These are phyloP conservation scores for Massospora cicadina DNA, from an alignment of 371 early-diverging fungal genomes.

Conservation along the genomic window DNA sequence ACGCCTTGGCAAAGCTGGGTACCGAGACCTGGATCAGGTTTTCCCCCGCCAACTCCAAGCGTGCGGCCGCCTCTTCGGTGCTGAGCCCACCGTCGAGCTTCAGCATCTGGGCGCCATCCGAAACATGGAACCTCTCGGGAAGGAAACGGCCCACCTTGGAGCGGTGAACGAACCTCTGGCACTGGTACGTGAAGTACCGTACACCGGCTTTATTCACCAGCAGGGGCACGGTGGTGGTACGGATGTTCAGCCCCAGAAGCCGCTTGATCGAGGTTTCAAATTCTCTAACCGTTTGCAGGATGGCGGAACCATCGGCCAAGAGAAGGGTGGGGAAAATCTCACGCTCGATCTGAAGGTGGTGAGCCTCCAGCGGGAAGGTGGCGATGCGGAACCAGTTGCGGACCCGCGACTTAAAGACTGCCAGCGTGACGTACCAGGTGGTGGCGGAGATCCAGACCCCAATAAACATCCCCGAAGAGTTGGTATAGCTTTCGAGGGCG, in stretches of 20 bases:
- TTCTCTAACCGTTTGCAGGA: conserved; percentile 17
- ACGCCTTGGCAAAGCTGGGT: conserved; percentile 27
- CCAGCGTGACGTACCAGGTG: conserved; percentile 36
- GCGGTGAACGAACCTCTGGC: conserved; percentile 46
- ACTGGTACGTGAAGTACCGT: conserved; percentile 48
- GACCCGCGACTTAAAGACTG: conserved; percentile 21
- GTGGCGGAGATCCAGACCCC: conserved; percentile 20
- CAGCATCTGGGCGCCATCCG: conserved; percentile 26
- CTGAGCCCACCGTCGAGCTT: conserved; percentile 27
- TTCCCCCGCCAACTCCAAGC: conserved; percentile 43
- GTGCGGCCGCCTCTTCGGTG: conserved; percentile 28
- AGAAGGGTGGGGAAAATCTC: conserved; percentile 27
- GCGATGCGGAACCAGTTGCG: conserved; percentile 47
- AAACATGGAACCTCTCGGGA: conserved; percentile 34
- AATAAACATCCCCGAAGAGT: conserved; percentile 40
- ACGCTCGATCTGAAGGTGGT: conserved; percentile 42
- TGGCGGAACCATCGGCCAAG: conserved; percentile 25
- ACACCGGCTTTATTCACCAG: conserved; percentile 22
- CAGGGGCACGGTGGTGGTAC: conserved; percentile 22
- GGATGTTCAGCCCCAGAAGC: conserved; percentile 18
- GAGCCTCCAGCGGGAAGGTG: conserved; percentile 24
- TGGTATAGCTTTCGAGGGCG: conserved; percentile 26
- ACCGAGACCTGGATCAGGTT: conserved; percentile 49
- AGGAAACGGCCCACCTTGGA: conserved; percentile 20
- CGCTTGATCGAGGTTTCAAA: conserved; percentile 17